These are phyloP conservation scores for Entonaema liquescens DNA, from an alignment of 495 filamentous ascomycete genomes.

Conservation along the genomic window DNA sequence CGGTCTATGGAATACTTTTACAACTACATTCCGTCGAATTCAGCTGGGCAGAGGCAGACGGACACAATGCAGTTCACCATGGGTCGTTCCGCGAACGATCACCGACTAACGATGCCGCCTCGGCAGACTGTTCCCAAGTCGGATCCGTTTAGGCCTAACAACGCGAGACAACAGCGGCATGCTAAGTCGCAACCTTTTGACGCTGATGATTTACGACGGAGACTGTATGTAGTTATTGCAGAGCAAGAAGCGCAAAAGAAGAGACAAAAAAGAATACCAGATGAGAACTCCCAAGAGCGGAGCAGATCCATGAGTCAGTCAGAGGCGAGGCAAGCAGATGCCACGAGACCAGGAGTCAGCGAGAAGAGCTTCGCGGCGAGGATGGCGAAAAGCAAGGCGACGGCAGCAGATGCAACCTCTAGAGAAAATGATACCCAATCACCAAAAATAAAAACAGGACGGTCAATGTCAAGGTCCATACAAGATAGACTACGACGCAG, in stretches of 20 bases:
- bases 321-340: not conserved
- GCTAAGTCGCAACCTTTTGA: conserved; percentile 58
- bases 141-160: conserved; percentile 25
- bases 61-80: conserved; percentile 38
- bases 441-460: conserved; percentile 13
- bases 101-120: conserved; percentile 9
- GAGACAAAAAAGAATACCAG: conserved; percentile 13
- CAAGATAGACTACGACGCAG: conserved; percentile 36
- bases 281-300: conserved; percentile 26
- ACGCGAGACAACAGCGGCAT: conserved; percentile 25
- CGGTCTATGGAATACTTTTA: not conserved
- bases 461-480: conserved; percentile 33
- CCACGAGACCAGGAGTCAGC: conserved; percentile 13
- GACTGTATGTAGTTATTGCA: conserved; percentile 55
- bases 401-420: not conserved
- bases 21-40: not conserved
- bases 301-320: conserved; percentile 8
- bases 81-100: conserved; percentile 30
- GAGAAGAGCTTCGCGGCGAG: conserved; percentile 32
- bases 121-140: conserved; percentile 18
- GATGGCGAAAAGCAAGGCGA: conserved; percentile 19
- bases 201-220: conserved; percentile 57
- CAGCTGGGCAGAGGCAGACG: not conserved
- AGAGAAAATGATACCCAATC: conserved; percentile 11
- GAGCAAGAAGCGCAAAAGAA: conserved; percentile 51